phyloP scores from a whole-genome alignment of 768 basidiomycete genomes.

The Boletus insuetus region DNA sequence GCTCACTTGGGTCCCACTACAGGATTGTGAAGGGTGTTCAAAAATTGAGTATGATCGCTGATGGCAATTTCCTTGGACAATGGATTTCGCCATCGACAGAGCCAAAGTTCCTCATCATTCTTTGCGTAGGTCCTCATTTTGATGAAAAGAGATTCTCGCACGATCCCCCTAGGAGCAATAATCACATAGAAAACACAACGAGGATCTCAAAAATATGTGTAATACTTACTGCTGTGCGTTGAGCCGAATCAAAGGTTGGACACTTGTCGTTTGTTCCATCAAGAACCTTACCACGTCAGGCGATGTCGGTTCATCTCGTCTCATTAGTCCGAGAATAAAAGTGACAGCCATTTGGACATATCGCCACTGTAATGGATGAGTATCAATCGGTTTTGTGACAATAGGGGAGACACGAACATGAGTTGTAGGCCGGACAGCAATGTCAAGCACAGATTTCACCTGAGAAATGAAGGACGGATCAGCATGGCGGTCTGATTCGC shows the following conservation, averaged over 20 bases:
- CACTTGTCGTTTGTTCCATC: conserved; percentile 62
- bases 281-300: conserved; percentile 61
- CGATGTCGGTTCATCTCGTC: conserved; percentile 56
- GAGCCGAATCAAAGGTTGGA: conserved; percentile 66
- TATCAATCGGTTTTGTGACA: conserved; percentile 5
- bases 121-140: conserved; percentile 75
- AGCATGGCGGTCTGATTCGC: neutral
- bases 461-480: conserved; percentile 26
- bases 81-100: conserved; percentile 69
- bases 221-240: conserved; percentile 57
- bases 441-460: conserved; percentile 58
- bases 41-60: conserved; percentile 47
- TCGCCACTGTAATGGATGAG: conserved; percentile 59
- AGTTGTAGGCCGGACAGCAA: conserved; percentile 60
- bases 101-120: conserved; percentile 66
- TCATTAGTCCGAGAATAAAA: conserved; percentile 59
- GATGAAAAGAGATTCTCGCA: conserved; percentile 63
- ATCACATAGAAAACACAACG: neutral
- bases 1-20: conserved; percentile 37
- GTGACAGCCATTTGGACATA: conserved; percentile 70
- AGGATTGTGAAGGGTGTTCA: conserved; percentile 44
- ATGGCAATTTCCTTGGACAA: conserved; percentile 46
- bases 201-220: neutral
- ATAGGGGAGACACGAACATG: conserved; percentile 52
- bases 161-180: conserved; percentile 49